Base-by-base conservation (phyloP, 2,329 filamentous ascomycete genomes). In the Pseudopithomyces chartarum region DNA sequence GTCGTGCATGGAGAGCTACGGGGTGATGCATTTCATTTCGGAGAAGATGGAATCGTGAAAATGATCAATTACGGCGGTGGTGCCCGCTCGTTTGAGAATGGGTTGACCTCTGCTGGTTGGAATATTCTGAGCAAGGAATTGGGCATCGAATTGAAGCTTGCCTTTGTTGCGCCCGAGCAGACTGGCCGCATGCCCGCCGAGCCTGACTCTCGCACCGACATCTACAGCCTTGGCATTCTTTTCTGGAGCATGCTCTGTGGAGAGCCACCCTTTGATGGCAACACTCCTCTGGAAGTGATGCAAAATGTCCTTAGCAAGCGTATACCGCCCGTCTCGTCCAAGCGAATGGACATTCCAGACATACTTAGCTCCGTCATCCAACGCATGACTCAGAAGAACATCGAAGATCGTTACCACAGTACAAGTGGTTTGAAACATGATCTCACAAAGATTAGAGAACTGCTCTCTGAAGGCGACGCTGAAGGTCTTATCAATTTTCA, bases 91-190 rank as follows among this genome's bases (percentile, higher is more conserved):
- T 97, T 97, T 64, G 94, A 97, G 75, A 91, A 97, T 76, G 91
- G 93, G 4, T 81, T 98, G 43, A 84, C 82, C 7, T 94, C 91
- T 67, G 89, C 90, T 19, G 92, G 92, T 33, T 98, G 94, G 94
- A 90, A 89, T 11, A 85, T 85, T 0, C 78, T 97, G 10, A 94
- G 91, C 12, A 89, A 90, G 57, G 91, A 97, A 73, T 78, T 92
- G 7, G 93, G 93, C 2, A 91, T 92, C 39, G 92, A 92, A 76
- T 89, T 93, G 70, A 97, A 96, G 76, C 81, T 98, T 19, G 87
- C 93, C 50, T 97, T 92, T 71, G 96, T 97, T 71, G 94, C 92
- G 45, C 93, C 94, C 0, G 94, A 98, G 72, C 94, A 97, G 79
- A 97, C 94, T 2, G 94, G 94, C 13, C 88, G 94, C 19, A 90